phyloP scores from a whole-genome alignment of 2,329 filamentous ascomycete genomes.

The Plenodomus tracheiphilus region DNA sequence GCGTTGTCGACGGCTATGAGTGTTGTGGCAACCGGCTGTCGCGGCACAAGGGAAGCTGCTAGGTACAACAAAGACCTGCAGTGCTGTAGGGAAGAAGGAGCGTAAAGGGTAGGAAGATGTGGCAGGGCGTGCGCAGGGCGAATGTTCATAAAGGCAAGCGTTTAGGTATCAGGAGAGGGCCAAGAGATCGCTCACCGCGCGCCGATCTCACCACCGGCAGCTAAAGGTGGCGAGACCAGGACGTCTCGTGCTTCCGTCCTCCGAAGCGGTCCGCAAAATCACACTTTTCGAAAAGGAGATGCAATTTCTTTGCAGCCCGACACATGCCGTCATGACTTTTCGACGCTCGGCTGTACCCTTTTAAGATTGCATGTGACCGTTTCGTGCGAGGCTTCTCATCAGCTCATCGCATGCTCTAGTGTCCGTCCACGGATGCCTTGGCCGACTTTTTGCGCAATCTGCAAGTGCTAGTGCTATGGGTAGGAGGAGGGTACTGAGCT shows the following conservation, averaged over 20 bases:
- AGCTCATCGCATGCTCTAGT: neutral
- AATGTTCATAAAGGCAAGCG: slow-evolving; percentile 8
- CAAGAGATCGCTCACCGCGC: slow-evolving; percentile 13
- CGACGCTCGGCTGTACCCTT: neutral
- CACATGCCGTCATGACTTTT: neutral
- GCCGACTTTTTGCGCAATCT: neutral
- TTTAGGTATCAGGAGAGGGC: slow-evolving; percentile 28
- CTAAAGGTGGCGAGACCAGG: slow-evolving; percentile 25
- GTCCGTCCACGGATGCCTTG: neutral
- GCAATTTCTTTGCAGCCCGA: slow-evolving; percentile 13
- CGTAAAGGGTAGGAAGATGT: slow-evolving; percentile 13
- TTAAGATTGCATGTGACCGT: neutral
- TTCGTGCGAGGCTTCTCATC: neutral
- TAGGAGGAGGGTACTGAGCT: no score
- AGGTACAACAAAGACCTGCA: neutral
- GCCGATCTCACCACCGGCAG: slow-evolving; percentile 22
- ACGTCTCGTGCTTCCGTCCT: slow-evolving; percentile 12
- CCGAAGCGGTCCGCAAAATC: slow-evolving; percentile 13
- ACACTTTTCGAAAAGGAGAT: slow-evolving; percentile 8
- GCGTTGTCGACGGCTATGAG: slow-evolving; percentile 2
- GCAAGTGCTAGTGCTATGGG: neutral
- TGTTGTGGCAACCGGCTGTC: neutral
- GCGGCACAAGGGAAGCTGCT: neutral
- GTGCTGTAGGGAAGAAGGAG: slow-evolving; percentile 17
- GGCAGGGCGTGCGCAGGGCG: slow-evolving; percentile 1